Conservation (phyloP, 2,329 filamentous ascomycete species). For the Fusarium luffae region DNA sequence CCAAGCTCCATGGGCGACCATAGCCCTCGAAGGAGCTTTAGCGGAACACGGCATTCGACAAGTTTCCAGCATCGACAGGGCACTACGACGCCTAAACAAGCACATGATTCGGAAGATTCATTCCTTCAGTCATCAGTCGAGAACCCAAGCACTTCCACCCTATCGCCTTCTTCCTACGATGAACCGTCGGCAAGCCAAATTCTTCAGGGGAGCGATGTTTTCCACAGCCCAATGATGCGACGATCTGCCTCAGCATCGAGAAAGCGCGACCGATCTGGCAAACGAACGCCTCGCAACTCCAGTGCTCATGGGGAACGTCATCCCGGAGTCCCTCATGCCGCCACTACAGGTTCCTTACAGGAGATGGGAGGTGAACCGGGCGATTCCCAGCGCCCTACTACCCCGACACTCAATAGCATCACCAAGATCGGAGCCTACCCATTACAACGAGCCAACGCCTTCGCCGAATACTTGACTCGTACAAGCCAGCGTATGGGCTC, state of each 20-base stretch:
- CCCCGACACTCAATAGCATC: conserved; percentile 63
- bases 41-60: conserved; percentile 64
- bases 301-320: conserved; percentile 17
- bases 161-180: conserved; percentile 75
- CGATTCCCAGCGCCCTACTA: conserved; percentile 42
- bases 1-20: conserved; percentile 56
- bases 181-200: conserved; percentile 94
- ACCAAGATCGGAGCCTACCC: conserved; percentile 77
- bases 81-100: conserved; percentile 51
- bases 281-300: conserved; percentile 30
- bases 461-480: conserved; percentile 84
- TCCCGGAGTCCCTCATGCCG: conserved; percentile 46
- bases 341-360: conserved; percentile 54
- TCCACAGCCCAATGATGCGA: conserved; percentile 79
- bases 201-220: conserved; percentile 85
- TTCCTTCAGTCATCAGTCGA: conserved; percentile 78
- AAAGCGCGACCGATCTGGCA: conserved; percentile 25
- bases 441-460: conserved; percentile 81
- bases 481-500: conserved; percentile 84
- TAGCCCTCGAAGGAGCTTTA: conserved; percentile 70
- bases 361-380: conserved; percentile 20
- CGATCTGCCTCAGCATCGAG: conserved; percentile 58
- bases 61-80: conserved; percentile 54
- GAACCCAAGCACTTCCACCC: conserved; percentile 77
- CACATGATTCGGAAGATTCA: conserved; percentile 69